Conservation (phyloP, 176 grass and related monocot species). For the Rhynchospora pubera region DNA sequence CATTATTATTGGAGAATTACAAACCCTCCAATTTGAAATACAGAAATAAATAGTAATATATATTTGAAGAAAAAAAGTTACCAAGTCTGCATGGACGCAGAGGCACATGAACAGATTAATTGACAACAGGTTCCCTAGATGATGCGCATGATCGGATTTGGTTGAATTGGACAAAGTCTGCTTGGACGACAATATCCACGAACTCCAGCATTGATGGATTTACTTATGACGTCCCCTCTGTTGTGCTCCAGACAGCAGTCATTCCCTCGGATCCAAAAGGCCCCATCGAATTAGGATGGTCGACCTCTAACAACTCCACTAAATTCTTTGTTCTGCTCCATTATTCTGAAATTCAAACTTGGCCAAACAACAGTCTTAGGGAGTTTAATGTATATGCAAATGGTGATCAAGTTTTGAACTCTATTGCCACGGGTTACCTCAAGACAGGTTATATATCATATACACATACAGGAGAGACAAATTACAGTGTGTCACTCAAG, state of each 20-base stretch:
- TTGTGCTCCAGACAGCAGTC: background rate
- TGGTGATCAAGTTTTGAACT: background rate
- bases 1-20: too few relatives aligned
- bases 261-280: background rate
- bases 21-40: too few relatives aligned
- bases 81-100: too few relatives aligned
- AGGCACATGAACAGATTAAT: too few relatives aligned
- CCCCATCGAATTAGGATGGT: background rate
- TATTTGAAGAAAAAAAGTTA: too few relatives aligned
- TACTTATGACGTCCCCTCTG: background rate
- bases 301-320: background rate
- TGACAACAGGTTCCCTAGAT: background rate
- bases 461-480: too few relatives aligned
- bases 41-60: too few relatives aligned
- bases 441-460: too few relatives aligned
- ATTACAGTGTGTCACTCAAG: background rate
- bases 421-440: background rate
- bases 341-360: background rate
- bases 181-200: background rate
- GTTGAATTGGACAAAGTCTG: background rate
- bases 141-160: background rate
- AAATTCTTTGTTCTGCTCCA: background rate
- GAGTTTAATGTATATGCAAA: background rate
- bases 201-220: background rate
- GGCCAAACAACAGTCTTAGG: background rate